Evolutionary conservation across 805 yeast species (phyloP).

Genomic region (Cyberlindnera suaveolens): DNA sequence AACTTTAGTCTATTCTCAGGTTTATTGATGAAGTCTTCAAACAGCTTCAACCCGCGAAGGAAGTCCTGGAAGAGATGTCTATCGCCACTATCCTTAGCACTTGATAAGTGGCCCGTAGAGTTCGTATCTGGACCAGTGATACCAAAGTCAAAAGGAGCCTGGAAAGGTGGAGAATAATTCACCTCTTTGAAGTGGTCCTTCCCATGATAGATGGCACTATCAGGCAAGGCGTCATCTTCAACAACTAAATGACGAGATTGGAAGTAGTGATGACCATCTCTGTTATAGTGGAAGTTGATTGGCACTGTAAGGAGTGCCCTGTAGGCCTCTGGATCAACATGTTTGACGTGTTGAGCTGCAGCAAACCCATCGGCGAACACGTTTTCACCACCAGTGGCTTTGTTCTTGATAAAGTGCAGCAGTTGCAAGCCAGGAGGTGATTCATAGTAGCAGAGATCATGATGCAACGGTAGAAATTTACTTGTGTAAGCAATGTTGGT

Average conservation of each 20-base stretch:
- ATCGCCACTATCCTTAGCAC: slow-evolving; percentile 34
- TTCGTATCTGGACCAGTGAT: slow-evolving; percentile 27
- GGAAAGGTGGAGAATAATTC: slow-evolving; percentile 79
- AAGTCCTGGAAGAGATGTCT: slow-evolving; percentile 45
- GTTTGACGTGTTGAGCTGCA: slow-evolving; percentile 52
- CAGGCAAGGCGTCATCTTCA: slow-evolving; percentile 35
- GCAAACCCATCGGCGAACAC: slow-evolving; percentile 64
- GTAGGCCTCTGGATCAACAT: slow-evolving; percentile 55
- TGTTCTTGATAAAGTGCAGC: slow-evolving; percentile 51
- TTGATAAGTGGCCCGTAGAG: slow-evolving; percentile 19
- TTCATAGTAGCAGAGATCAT: slow-evolving; percentile 72
- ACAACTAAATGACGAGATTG: slow-evolving; percentile 58
- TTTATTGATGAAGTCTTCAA: slow-evolving; percentile 51
- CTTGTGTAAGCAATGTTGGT: slow-evolving; percentile 67
- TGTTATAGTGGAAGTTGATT: slow-evolving; percentile 60
- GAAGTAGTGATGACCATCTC: slow-evolving; percentile 55
- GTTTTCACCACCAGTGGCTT: slow-evolving; percentile 59
- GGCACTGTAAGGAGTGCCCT: slow-evolving; percentile 57
- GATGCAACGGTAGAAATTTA: slow-evolving; percentile 62
- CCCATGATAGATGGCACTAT: slow-evolving; percentile 1
- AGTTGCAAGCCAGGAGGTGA: slow-evolving; percentile 78
- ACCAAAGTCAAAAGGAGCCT: slow-evolving; percentile 65
- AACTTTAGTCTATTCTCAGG: slow-evolving; percentile 48
- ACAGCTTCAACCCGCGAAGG: slow-evolving; percentile 49
- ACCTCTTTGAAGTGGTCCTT: slow-evolving; percentile 42